A percentile compares a stretch with the other conserved stretches of the same genome.
Evolutionary conservation across 768 basidiomycete genomes (phyloP).

Genomic region (Trametes cingulata): DNA sequence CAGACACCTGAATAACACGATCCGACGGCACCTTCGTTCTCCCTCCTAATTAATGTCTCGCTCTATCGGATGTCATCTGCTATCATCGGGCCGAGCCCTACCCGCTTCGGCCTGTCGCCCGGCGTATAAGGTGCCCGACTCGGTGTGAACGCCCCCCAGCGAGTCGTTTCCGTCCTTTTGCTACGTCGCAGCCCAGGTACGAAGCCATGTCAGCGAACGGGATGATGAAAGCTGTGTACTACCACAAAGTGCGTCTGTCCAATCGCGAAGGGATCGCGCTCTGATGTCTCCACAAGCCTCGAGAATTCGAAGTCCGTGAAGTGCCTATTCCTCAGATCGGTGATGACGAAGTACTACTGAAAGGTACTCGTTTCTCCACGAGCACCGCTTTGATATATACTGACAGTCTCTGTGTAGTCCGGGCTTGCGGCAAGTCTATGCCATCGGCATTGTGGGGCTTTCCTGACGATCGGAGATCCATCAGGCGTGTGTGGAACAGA

Average conservation of each 20-base stretch:
- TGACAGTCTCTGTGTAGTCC: conserved; percentile 5
- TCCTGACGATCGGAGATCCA: background rate
- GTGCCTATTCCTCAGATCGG: conserved; percentile 67
- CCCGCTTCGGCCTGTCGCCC: background rate
- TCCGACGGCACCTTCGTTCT: background rate
- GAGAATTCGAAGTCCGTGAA: conserved; percentile 63
- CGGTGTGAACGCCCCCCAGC: background rate
- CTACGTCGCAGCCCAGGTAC: background rate
- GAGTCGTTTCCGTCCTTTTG: background rate
- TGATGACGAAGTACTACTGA: conserved; percentile 74
- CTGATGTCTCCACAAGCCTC: conserved; percentile 44
- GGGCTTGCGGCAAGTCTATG: conserved; percentile 20
- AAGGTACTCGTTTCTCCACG: conserved; percentile 44
- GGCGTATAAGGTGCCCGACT: background rate
- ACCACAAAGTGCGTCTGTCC: conserved; percentile 14
- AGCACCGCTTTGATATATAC: background rate
- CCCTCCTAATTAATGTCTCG: background rate
- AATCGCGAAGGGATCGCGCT: too few species aligned
- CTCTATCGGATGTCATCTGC: background rate
- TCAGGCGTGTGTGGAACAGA: conserved; percentile 71
- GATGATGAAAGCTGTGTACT: conserved; percentile 23
- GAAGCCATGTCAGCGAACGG: background rate
- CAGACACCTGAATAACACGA: background rate
- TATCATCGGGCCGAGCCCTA: background rate
- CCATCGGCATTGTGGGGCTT: too few species aligned